Percentiles rank a stretch among this genome's conserved stretches.
phyloP scores from a whole-genome alignment of 2,329 filamentous ascomycete species.

The Cladosporium austrohemisphaericum region DNA sequence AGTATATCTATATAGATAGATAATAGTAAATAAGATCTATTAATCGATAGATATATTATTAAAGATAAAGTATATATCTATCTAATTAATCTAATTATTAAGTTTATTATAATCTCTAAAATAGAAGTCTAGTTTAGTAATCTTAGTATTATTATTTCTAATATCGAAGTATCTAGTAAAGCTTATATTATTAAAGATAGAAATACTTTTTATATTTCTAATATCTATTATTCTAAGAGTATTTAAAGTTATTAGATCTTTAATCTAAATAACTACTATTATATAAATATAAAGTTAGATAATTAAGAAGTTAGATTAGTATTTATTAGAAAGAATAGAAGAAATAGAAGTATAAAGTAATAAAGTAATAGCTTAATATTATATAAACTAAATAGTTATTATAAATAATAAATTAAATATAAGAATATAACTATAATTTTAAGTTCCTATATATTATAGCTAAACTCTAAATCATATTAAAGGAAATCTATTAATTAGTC shows the following conservation, averaged over 20 bases:
- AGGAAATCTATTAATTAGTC: too few relatives aligned
- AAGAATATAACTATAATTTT: not conserved
- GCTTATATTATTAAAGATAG: not conserved
- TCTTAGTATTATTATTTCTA: not conserved
- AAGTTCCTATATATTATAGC: conserved; percentile 3
- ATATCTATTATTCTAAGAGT: not conserved
- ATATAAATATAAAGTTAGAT: not conserved
- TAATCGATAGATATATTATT: not conserved
- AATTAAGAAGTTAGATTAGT: not conserved
- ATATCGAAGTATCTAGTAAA: not conserved
- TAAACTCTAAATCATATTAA: too few relatives aligned
- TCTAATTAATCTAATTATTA: conserved; percentile 8
- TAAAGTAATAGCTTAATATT: not conserved
- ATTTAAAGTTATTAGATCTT: conserved; percentile 4
- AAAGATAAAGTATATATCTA: conserved; percentile 9
- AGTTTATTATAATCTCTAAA: conserved; percentile 7
- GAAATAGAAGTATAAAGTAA: not conserved
- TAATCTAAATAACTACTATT: not conserved
- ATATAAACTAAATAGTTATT: not conserved
- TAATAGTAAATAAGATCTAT: not conserved
- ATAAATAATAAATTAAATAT: conserved; percentile 1
- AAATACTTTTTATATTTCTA: too few relatives aligned
- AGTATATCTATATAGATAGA: not conserved
- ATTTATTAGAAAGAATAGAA: not conserved
- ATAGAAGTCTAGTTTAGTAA: conserved; percentile 5